phyloP scores from a whole-genome alignment of 306 rosid species.

The Abrus pulchellus region DNA sequence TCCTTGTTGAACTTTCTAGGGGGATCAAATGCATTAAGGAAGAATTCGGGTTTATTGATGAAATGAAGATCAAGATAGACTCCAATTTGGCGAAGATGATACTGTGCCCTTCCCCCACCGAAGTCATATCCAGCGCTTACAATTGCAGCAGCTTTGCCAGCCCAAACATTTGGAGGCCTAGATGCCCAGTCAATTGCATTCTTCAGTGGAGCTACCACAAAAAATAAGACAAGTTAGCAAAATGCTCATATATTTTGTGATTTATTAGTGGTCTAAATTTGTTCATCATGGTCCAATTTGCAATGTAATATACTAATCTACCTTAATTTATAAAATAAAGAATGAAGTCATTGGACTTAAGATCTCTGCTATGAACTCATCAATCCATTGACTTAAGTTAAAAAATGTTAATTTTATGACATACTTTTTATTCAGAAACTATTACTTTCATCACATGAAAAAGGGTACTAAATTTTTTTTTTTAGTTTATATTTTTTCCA shows the following conservation, averaged over 20 bases:
- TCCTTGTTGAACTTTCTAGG: slow-evolving; percentile 65
- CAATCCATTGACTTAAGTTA: too few relatives aligned
- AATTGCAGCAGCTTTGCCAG: slow-evolving; percentile 74
- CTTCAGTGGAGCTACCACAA: slow-evolving; percentile 66
- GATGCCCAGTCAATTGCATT: slow-evolving; percentile 92
- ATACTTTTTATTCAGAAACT: too few relatives aligned
- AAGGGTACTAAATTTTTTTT: too few relatives aligned
- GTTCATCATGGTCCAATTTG: too few relatives aligned
- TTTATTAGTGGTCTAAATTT: not conserved
- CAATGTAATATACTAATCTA: not conserved
- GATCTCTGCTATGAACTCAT: not conserved
- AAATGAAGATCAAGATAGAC: slow-evolving; percentile 79
- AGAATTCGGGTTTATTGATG: slow-evolving; percentile 85
- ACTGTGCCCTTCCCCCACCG: slow-evolving; percentile 74
- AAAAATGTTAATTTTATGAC: too few relatives aligned
- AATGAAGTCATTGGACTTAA: not conserved
- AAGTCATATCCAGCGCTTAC: slow-evolving; percentile 60
- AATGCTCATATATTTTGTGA: slow-evolving; percentile 1
- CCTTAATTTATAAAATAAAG: not conserved
- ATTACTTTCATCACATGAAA: too few relatives aligned
- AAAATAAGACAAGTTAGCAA: not conserved
- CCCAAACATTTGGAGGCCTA: slow-evolving; percentile 84
- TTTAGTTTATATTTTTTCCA: too few relatives aligned
- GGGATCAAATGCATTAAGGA: slow-evolving; percentile 61
- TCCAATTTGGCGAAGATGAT: slow-evolving; percentile 86